Evolutionary conservation across 176 grass and related monocot species (phyloP).

Genomic region (Typha latifolia): DNA sequence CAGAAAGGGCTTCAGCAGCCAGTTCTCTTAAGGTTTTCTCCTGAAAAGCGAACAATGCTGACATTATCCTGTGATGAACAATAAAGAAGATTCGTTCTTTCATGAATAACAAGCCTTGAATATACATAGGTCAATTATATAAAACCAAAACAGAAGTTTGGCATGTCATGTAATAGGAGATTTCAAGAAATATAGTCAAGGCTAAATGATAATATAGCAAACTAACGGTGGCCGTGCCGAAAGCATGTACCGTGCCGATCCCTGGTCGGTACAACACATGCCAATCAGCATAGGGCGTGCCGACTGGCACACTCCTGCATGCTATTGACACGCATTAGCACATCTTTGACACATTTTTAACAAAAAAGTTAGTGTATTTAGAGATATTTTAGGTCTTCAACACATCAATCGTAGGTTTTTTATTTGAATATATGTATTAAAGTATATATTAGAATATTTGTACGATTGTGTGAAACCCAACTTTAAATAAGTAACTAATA

Average conservation of each 20-base stretch:
- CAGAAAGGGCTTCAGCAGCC: conserved; percentile 66
- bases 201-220: no score
- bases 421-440: no score
- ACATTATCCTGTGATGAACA: conserved; percentile 19
- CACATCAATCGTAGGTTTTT: no score
- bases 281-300: no score
- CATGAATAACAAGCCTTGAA: conserved; percentile 5
- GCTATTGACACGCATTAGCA: no score
- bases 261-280: no score
- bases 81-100: background rate
- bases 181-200: background rate
- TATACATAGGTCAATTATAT: conserved; percentile 9
- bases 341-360: no score
- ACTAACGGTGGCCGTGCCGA: no score
- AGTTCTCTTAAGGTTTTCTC: conserved; percentile 77
- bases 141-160: background rate
- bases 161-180: background rate
- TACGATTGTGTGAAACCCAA: background rate
- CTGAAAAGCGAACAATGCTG: conserved; percentile 39
- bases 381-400: no score
- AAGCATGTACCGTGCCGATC: no score
- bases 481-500: background rate
- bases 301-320: no score
- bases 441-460: background rate
- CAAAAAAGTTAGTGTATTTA: no score